Conservation (phyloP, 805 yeast genomes). For the Saccharomycopsis babjevae region DNA sequence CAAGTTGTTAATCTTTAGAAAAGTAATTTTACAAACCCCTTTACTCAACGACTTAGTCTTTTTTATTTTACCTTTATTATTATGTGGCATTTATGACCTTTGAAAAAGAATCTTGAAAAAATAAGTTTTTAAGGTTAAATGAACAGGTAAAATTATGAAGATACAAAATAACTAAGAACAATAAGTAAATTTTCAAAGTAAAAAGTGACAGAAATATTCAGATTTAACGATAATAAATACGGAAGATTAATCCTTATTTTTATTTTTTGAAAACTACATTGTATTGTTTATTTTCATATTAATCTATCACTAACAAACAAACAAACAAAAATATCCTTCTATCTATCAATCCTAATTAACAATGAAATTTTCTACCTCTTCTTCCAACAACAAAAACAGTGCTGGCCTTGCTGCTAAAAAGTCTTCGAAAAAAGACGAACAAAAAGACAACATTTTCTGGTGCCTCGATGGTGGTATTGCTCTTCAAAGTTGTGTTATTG, state of each 20-base stretch:
- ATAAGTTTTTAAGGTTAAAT: no score
- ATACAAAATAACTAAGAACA: no score
- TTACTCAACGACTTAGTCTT: no score
- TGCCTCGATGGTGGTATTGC: not conserved
- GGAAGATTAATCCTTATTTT: not conserved
- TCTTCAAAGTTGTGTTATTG: not conserved
- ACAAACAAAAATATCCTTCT: not conserved
- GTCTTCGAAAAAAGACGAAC: not conserved
- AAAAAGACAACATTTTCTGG: not conserved
- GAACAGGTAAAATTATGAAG: no score
- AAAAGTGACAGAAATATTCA: no score
- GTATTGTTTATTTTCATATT: not conserved
- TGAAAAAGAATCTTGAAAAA: no score
- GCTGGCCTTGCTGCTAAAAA: not conserved
- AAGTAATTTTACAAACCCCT: no score
- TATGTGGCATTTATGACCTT: no score
- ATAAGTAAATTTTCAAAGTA: no score
- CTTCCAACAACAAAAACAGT: not conserved
- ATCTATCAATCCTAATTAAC: not conserved
- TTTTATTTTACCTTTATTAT: no score
- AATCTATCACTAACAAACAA: not conserved
- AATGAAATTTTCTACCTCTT: not conserved
- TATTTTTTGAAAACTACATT: not conserved
- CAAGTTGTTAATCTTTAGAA: no score
- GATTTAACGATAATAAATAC: not conserved